Conservation (phyloP, 2,329 filamentous ascomycete species). For the Zasmidium citrigriseum region DNA sequence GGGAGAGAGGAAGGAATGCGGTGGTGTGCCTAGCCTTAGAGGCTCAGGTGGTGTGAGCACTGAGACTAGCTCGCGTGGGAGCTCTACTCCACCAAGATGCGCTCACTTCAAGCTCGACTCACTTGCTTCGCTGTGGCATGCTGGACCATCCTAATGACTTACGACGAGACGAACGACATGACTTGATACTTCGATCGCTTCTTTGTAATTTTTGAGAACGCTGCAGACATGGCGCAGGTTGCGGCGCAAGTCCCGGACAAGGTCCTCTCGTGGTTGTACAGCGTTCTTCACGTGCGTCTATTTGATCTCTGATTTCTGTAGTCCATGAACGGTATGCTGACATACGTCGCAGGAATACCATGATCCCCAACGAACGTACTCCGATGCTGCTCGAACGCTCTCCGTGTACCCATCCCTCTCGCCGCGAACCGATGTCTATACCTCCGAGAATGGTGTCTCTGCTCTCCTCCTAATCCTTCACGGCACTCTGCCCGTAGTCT, state of each 20-base stretch:
- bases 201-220: background rate
- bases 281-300: conserved; percentile 65
- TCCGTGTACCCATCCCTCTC: conserved; percentile 76
- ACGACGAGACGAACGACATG: background rate
- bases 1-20: too few species aligned
- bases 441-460: conserved; percentile 84
- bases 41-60: too few species aligned
- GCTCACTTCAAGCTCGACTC: background rate
- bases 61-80: too few species aligned
- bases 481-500: conserved; percentile 87
- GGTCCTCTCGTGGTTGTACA: conserved; percentile 93
- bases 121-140: background rate
- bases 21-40: too few species aligned
- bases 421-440: conserved; percentile 92
- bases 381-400: conserved; percentile 82
- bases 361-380: conserved; percentile 90
- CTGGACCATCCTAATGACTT: background rate
- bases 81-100: too few species aligned
- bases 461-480: conserved; percentile 82
- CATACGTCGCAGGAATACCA: conserved; percentile 73
- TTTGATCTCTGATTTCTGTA: background rate
- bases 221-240: background rate
- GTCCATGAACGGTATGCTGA: conserved; percentile 13
- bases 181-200: background rate
- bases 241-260: conserved; percentile 75